A percentile compares a stretch with the other conserved stretches of the same genome.
phyloP scores from a whole-genome alignment of 2,329 filamentous ascomycete species.

The Cercospora sp. region DNA sequence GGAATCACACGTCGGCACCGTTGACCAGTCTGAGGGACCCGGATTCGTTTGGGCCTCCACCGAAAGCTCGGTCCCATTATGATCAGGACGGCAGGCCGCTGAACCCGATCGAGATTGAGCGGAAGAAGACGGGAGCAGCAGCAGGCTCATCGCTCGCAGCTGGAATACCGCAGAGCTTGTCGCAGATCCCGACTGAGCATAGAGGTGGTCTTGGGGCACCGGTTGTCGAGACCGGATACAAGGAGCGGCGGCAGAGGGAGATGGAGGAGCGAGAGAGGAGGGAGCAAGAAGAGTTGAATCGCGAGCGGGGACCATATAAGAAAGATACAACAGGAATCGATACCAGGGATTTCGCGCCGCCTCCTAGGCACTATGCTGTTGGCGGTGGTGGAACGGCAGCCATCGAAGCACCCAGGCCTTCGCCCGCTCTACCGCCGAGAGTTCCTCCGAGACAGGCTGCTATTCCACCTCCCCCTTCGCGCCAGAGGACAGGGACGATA shows the following conservation, averaged over 20 bases:
- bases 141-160: slow-evolving; percentile 36
- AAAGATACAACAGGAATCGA: slow-evolving; percentile 69
- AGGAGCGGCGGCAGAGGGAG: slow-evolving; percentile 26
- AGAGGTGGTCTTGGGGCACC: slow-evolving; percentile 46
- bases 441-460: slow-evolving; percentile 32
- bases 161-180: slow-evolving; percentile 8
- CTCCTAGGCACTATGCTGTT: slow-evolving; percentile 51
- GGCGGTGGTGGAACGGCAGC: slow-evolving; percentile 27
- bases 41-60: slow-evolving; percentile 73
- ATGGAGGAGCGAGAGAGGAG: slow-evolving; percentile 37
- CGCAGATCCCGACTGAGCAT: slow-evolving; percentile 8
- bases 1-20: slow-evolving; percentile 60
- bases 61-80: slow-evolving; percentile 61
- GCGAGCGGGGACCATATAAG: slow-evolving; percentile 62
- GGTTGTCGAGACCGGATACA: slow-evolving; percentile 38
- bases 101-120: slow-evolving; percentile 3
- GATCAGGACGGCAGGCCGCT: slow-evolving; percentile 40
- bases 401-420: slow-evolving; percentile 16
- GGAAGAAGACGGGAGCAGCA: slow-evolving; percentile 32
- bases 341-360: slow-evolving; percentile 68
- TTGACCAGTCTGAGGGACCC: slow-evolving; percentile 71
- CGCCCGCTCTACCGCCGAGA: slow-evolving; percentile 30
- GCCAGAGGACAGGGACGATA: slow-evolving; percentile 10
- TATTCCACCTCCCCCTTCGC: slow-evolving; percentile 9
- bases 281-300: slow-evolving; percentile 40